Evolutionary conservation across 108 stramenopile genomes (phyloP).

Genomic region (Cyclotella kingstonii): DNA sequence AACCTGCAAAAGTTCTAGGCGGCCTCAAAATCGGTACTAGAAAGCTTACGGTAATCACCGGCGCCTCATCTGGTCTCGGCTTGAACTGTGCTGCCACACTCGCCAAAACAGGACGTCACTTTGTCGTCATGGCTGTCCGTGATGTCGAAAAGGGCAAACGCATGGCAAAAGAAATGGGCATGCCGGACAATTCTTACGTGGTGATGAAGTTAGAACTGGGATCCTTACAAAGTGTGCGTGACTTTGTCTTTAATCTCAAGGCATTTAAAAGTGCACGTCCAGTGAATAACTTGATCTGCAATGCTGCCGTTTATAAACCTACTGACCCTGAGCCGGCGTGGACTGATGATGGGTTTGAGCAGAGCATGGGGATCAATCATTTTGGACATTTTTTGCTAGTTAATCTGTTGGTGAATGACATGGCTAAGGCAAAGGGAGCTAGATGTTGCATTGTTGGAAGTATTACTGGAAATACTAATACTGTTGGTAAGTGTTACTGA

Average conservation of each 20-base stretch:
- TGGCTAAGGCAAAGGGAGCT: constrained; percentile 89
- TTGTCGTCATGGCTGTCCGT: constrained; percentile 92
- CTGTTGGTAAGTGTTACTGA: constrained; percentile 65
- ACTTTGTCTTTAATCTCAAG: constrained; percentile 94
- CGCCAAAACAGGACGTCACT: constrained; percentile 85
- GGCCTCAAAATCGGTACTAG: constrained; percentile 82
- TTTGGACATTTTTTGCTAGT: constrained; percentile 93
- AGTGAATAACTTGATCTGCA: constrained; percentile 90
- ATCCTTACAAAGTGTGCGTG: constrained; percentile 80
- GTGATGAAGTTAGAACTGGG: constrained; percentile 93
- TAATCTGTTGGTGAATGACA: constrained; percentile 89
- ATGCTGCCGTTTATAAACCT: constrained; percentile 95
- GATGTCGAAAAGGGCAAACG: constrained; percentile 88
- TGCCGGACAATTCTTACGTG: constrained; percentile 74
- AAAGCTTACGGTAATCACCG: constrained; percentile 85
- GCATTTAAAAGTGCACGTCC: constrained; percentile 88
- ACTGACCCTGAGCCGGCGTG: constrained; percentile 84
- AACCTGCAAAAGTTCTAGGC: constrained; percentile 79
- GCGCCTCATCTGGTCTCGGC: constrained; percentile 91
- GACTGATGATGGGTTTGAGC: constrained; percentile 97
- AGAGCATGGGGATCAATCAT: constrained; percentile 95
- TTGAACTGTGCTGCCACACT: constrained; percentile 72
- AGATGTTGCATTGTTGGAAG: constrained; percentile 90
- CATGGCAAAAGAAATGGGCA: constrained; percentile 73
- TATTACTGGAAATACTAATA: constrained; percentile 94